These are phyloP conservation scores for Tephrocybe rancida DNA, from an alignment of 768 basidiomycete genomes.

Conservation along the genomic window DNA sequence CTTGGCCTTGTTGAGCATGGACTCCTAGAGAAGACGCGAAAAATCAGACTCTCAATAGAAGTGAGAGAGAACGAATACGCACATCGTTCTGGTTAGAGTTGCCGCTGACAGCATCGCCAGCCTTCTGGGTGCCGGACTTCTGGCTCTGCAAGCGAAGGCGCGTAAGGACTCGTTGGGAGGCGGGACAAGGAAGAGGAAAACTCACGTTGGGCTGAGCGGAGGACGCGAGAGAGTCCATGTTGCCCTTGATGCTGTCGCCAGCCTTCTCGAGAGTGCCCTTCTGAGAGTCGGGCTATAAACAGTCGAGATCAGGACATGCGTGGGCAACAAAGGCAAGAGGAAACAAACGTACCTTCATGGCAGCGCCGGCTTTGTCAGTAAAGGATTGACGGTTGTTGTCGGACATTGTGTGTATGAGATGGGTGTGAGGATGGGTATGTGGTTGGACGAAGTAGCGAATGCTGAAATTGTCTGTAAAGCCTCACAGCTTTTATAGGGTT, in stretches of 20 bases:
- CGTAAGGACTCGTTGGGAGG: not conserved
- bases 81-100: conserved; percentile 51
- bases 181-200: not conserved
- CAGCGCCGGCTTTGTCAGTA: conserved; percentile 56
- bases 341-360: conserved; percentile 44
- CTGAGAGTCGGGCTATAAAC: conserved; percentile 55
- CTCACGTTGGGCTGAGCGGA: conserved; percentile 51
- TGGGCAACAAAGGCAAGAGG: not conserved
- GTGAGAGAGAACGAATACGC: conserved; percentile 4
- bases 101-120: conserved; percentile 47
- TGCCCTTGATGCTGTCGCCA: conserved; percentile 50
- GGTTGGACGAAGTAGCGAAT: not conserved
- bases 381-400: conserved; percentile 59
- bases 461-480: not conserved
- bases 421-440: not conserved
- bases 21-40: conserved; percentile 28
- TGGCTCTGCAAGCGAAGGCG: conserved; percentile 34
- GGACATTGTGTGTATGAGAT: conserved; percentile 41
- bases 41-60: not conserved
- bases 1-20: conserved; percentile 54
- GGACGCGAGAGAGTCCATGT: conserved; percentile 47
- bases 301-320: not conserved
- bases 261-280: conserved; percentile 55
- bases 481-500: not conserved
- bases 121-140: conserved; percentile 53